Evolutionary conservation across 768 basidiomycete species (phyloP), one percentile per base, ranked within the genome.

Genomic region (Amanita phalloides): DNA sequence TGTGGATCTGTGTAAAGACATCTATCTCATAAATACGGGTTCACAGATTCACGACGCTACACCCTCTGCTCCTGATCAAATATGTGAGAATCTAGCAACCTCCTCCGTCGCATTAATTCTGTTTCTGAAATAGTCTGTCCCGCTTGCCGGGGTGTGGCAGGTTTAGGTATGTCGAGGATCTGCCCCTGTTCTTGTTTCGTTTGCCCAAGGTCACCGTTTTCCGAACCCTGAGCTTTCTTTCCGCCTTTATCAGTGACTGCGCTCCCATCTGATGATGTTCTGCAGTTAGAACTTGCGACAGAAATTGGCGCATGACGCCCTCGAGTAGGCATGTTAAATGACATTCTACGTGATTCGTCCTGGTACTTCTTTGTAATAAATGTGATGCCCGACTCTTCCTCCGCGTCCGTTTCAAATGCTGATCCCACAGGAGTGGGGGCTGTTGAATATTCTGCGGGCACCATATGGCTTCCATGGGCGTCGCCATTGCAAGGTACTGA

Each of bases 81-180:
- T 46, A 85, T 81, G 61, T 86, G 84, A 48, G 82, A 75, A 57
- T 87, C 85, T 49, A 93, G 70, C 62, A 93, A 63, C 59, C 90
- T 77, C 48, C 86, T 77, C 58, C 91, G 74, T 59, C 82, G 69
- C 74, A 93, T 84, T 63, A 91, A 64, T 65, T 89, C 88, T 17
- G 71, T 76, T 65, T 90, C 87, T n/a, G 77, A 75, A 52, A 88
- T 89, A 38, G 79, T 81, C 56, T 83, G 80, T 14, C 85, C 83
- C 11, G 75, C 67, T 66, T 74, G 57, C 58, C 78, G 64, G 32
- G 64, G 58, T 56, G 67, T 65, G 26, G 66, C 55, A 54, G 54
- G 39, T 55, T 64, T 64, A 38, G 58, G 57, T 46, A 21, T 23
- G 21, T 53, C 51, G 26, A 38, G 44, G n/a, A 45, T 25, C 26